phyloP scores from a whole-genome alignment of 331 rosid genomes.

The Saraca asoca region DNA sequence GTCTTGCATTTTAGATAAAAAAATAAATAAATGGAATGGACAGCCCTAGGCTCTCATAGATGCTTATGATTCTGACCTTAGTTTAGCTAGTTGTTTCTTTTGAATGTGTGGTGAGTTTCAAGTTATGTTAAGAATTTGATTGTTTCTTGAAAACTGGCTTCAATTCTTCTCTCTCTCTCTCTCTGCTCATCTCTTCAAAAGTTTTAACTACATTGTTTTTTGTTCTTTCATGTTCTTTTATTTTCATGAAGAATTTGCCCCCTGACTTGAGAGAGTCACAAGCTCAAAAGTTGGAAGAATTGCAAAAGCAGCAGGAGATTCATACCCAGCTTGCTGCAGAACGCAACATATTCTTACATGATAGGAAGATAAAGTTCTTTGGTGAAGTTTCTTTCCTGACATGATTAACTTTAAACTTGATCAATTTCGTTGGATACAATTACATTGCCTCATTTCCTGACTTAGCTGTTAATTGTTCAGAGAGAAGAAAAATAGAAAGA shows the following conservation, averaged over 20 bases:
- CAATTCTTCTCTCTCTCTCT: not conserved
- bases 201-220: not conserved
- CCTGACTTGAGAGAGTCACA: constrained; percentile 76
- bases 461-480: constrained; percentile 41
- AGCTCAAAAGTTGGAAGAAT: constrained; percentile 70
- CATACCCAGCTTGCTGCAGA: constrained; percentile 83
- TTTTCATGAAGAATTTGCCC: constrained; percentile 56
- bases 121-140: not conserved
- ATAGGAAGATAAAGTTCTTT: constrained; percentile 86
- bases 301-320: constrained; percentile 89
- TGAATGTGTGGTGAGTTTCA: not conserved
- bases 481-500: constrained; percentile 91
- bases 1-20: no score
- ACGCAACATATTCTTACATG: constrained; percentile 78
- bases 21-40: no score
- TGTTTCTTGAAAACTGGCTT: not conserved
- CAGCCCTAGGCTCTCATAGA: no score
- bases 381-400: constrained; percentile 43
- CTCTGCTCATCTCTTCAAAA: no score
- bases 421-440: not conserved
- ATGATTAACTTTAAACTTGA: not conserved
- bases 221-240: not conserved
- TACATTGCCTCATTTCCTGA: constrained; percentile 3
- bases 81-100: no score
- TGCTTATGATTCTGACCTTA: no score